phyloP scores from a whole-genome alignment of 2,329 filamentous ascomycete genomes.

The Scolecobasidium constrictum region DNA sequence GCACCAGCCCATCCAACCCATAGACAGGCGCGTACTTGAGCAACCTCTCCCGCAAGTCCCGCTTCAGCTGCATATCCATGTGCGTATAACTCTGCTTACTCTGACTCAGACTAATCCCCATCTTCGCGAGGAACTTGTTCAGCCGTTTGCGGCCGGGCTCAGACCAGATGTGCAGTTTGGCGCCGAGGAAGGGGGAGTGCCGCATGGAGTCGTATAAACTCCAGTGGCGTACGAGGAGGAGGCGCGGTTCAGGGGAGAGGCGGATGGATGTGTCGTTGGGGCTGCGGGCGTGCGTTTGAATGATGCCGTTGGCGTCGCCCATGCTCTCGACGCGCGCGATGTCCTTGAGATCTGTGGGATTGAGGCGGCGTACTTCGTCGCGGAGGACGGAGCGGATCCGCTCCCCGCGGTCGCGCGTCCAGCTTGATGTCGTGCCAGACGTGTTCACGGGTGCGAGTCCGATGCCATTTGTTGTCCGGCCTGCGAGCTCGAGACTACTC shows the following conservation, averaged over 20 bases:
- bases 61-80: conserved; percentile 96
- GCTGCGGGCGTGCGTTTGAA: conserved; percentile 77
- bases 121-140: conserved; percentile 91
- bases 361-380: conserved; percentile 88
- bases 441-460: conserved; percentile 48
- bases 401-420: conserved; percentile 73
- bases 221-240: conserved; percentile 90
- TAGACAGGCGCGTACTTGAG: conserved; percentile 89
- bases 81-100: conserved; percentile 94
- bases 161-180: conserved; percentile 87
- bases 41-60: conserved; percentile 71
- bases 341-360: conserved; percentile 58
- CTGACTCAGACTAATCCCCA: conserved; percentile 89
- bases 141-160: conserved; percentile 79
- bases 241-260: conserved; percentile 84
- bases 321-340: conserved; percentile 48
- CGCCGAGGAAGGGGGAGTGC: conserved; percentile 89
- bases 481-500: conserved; percentile 86
- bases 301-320: conserved; percentile 65
- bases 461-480: conserved; percentile 71
- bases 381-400: conserved; percentile 75
- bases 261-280: conserved; percentile 88
- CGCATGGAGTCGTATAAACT: conserved; percentile 97
- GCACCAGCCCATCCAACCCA: conserved; percentile 87
- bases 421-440: conserved; percentile 51